Evolutionary conservation across 495 filamentous ascomycete genomes (phyloP), one percentile per base, ranked within the genome.

Genomic region (Glarea lozoyensis): DNA sequence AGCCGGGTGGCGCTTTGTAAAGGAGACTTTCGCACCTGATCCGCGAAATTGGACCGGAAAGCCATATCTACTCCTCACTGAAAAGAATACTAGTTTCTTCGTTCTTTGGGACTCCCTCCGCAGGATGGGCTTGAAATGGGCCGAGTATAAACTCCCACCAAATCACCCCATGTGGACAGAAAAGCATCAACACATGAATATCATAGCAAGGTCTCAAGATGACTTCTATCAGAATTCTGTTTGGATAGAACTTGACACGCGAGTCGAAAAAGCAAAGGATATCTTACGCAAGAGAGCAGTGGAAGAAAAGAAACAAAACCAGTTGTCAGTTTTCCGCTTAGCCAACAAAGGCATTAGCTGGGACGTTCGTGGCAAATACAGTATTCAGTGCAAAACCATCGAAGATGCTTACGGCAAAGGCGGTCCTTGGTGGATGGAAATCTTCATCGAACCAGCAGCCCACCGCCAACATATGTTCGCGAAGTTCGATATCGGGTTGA

Each of bases 311-410:
- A 40, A 41, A 15, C 18, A 47, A 31, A 40, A 36, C 12, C 29
- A 11, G 3, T 11, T 35, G 7, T 3, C 41, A 24, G 31, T 29
- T 7, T n/a, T 29, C 7, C 7, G 16, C 4, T 30, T 27, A 18
- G 15, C 31, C 0, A 25, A 15, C 7, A 38, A 37, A 16, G 34
- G 34, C 22, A 19, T 18, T 1, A 31, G 36, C 10, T 47, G 45
- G 45, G 45, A 47, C 37, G 38, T 42, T 11, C 20, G 10, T 2
- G 45, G 45, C 17, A 47, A 23, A n/a, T 47, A 27, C 23, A 20
- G 24, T 5, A 34, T 47, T 4, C 25, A n/a, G 9, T 42, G 17
- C 21, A 37, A 37, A 4, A 13, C 31, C 1, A 29, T 47, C 13
- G 37, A 40, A n/a, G 22, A 17, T 7, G 13, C 16, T 11, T 42